A percentile compares a stretch with the other conserved stretches of the same genome.
phyloP scores from a whole-genome alignment of 345 rosid genomes.

The Trapa incisa region DNA sequence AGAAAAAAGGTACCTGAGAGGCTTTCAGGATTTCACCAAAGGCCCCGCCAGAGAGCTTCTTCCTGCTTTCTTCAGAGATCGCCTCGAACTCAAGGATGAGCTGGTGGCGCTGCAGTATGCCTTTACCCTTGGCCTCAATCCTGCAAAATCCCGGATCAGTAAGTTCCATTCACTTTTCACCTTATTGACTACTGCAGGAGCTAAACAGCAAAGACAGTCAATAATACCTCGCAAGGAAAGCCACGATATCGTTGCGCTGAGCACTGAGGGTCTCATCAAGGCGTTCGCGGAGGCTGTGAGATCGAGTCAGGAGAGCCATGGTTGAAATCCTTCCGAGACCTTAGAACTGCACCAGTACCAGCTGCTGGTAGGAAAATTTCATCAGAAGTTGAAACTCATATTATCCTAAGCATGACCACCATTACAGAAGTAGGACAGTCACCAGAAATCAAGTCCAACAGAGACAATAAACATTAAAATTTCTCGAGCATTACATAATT shows the following conservation, averaged over 20 bases:
- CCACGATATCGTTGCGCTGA: constrained; percentile 53
- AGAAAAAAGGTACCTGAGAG: constrained; percentile 32
- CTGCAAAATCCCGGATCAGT: constrained; percentile 17
- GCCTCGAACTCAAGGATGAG: constrained; percentile 67
- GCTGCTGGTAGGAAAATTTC: neutral
- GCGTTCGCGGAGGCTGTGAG: constrained; percentile 63
- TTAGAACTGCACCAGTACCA: constrained; percentile 1
- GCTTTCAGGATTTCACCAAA: constrained; percentile 54
- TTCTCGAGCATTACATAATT: constrained; percentile 14
- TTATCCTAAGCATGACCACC: neutral
- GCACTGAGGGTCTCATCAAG: constrained; percentile 57
- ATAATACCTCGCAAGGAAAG: constrained; percentile 54
- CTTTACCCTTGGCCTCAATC: constrained; percentile 67
- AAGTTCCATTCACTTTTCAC: neutral
- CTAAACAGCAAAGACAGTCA: neutral
- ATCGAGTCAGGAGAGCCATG: constrained; percentile 50
- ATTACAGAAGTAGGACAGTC: constrained; percentile 10
- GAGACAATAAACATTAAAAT: neutral
- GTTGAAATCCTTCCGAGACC: constrained; percentile 12
- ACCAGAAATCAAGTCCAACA: constrained; percentile 11
- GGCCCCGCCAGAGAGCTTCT: constrained; percentile 41
- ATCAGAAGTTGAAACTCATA: neutral
- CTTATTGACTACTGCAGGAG: no score
- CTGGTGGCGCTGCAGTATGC: constrained; percentile 64
- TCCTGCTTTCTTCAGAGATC: constrained; percentile 37